Base-by-base conservation (phyloP, 2,329 filamentous ascomycete species). In the Penicillium sp. region DNA sequence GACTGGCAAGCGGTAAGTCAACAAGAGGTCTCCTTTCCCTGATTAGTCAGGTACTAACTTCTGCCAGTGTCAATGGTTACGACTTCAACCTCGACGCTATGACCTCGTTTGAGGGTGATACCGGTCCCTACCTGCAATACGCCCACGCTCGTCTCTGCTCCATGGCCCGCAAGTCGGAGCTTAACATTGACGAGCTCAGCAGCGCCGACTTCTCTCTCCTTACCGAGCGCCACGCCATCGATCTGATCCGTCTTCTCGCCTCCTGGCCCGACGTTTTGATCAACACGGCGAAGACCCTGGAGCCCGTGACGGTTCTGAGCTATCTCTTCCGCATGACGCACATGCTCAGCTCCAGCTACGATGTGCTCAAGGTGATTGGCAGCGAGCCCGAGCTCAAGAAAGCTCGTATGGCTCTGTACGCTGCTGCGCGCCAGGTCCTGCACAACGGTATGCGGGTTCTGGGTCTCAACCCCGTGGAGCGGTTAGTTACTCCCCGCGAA, bases 1-100 rank as follows among this genome's bases (percentile, higher is more conserved):
- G 92, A 90, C 86, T 66, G 95, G 94, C 75, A 98, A 97, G 86
- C 86, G 91, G 88, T 89, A 78, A 65, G 84, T 71, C 28, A 17
- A 38, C 6, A 20, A 11, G 25, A 3, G 15, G 4, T 25, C 4
- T 22, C 80, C 76, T 12, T 71, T 71, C 35, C 76, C 78, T 60
- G 79, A 76, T 59, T 0, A n/a, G 4, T 5, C 17, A 3, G 12
- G 73, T 83, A n/a, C 84, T 75, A 80, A 81, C 59, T 71, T 14
- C 45, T 17, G 38, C 31, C 58, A 83, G 82, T 64, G 81, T 87
- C 72, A 87, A 88, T 76, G 84, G 85, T 69, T 88, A 88, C 73
- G 81, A 84, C 67, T 88, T 88, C 76, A 85, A 88, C 76, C 81
- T 88, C 72, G 82, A 86, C 60, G 81, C 84, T 65, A 88, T 88